Evolutionary conservation across 2,329 filamentous ascomycete species (phyloP), one percentile per base, ranked within the genome.

Genomic region (Neoarthrinium moseri): DNA sequence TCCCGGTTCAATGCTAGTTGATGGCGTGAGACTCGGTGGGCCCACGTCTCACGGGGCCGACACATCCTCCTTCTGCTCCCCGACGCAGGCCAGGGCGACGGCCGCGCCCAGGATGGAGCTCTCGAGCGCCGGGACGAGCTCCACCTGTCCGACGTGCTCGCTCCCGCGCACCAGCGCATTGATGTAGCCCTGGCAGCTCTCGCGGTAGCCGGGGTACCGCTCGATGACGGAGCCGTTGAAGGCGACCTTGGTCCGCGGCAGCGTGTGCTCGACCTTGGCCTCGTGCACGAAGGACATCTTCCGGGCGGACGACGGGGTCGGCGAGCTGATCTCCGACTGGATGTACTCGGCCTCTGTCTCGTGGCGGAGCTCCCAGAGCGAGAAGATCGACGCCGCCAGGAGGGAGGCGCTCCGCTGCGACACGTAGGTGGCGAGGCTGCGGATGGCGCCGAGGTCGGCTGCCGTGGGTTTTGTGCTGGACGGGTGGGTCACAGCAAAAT

Each of bases 171-270:
- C 74, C 7, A 91, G 68, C 30, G 73, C 68, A 56, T 89, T 73
- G 37, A 91, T 67, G 54, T 83, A 82, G 5, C 61, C 61, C 62
- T 91, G 87, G 57, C 83, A 84, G 33, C 69, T 73, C 24, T 64
- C 66, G 18, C 78, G 71, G 63, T 90, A 92, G 6, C 72, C 70
- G 0, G 88, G 87, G 59, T 91, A 92, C 56, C 85, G 84, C 65
- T 91, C 87, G 42, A 91, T 83, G 40, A 92, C 86, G 22, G 84
- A 87, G 35, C 88, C 88, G 59, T 89, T 91, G 66, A 86, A 91
- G 4, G 86, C 86, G n/a, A 92, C 80, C 2, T 79, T 75, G 3
- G 80, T 83, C 46, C 69, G 67, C 26, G 61, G 59, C 6, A 76
- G 60, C 34, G 69, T 63, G 30, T 59, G 56, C 18, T 81, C 81